Evolutionary conservation across 2,329 filamentous ascomycete species (phyloP).

Genomic region (Nigrospora osmanthi): DNA sequence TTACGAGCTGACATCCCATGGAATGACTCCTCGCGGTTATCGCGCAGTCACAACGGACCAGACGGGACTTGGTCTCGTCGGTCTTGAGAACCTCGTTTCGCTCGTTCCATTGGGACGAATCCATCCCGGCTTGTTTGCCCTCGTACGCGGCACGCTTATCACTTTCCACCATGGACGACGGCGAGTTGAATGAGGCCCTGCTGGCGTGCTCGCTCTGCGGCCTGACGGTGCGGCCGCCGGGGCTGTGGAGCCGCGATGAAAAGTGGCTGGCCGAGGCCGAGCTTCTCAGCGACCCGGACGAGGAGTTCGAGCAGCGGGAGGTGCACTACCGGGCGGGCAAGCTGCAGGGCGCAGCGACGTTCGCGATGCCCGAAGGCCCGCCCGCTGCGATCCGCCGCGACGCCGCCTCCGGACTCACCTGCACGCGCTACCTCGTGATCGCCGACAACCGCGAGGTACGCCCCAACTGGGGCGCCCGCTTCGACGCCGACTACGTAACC

Average conservation of each 20-base stretch:
- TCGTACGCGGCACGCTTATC: neutral
- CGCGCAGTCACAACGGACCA: too few relatives aligned
- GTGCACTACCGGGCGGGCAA: constrained; percentile 11
- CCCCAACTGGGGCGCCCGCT: constrained; percentile 5
- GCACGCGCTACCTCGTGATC: too few relatives aligned
- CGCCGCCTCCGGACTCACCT: too few relatives aligned
- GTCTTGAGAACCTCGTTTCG: too few relatives aligned
- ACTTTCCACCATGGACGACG: too few relatives aligned
- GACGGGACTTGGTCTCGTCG: too few relatives aligned
- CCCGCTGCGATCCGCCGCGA: constrained; percentile 7
- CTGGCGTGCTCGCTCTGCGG: constrained; percentile 9
- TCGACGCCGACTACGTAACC: constrained; percentile 3
- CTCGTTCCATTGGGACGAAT: too few relatives aligned
- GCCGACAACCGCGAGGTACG: constrained; percentile 1
- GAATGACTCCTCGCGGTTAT: too few relatives aligned
- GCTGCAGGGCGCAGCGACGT: neutral
- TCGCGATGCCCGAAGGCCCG: neutral
- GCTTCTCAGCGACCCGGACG: constrained; percentile 10
- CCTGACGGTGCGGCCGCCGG: constrained; percentile 2
- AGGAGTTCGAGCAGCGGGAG: constrained; percentile 10
- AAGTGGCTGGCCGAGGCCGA: constrained; percentile 8
- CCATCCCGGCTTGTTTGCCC: too few relatives aligned
- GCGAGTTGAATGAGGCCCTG: too few relatives aligned
- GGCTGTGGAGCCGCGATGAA: neutral
- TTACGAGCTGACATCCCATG: too few relatives aligned